phyloP scores from a whole-genome alignment of 352 stramenopile genomes.

The Phytopythium sindhum region DNA sequence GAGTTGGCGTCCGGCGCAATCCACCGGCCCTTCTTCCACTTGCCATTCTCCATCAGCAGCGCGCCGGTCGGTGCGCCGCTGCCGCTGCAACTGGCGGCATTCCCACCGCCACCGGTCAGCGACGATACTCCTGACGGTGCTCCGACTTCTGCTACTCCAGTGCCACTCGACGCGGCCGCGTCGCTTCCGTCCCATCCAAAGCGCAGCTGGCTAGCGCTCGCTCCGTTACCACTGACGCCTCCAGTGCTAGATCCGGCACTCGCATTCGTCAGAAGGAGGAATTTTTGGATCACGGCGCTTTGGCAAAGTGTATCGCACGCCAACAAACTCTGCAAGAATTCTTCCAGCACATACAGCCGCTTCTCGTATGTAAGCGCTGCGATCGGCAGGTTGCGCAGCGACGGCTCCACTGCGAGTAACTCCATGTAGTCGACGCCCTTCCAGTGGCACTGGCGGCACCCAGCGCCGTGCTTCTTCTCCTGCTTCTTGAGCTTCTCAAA shows the following conservation, averaged over 20 bases:
- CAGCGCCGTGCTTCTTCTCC: constrained; percentile 57
- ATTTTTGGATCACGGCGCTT: constrained; percentile 71
- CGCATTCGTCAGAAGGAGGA: constrained; percentile 45
- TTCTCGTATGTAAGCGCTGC: constrained; percentile 54
- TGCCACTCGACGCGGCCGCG: neutral
- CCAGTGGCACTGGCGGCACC: constrained; percentile 45
- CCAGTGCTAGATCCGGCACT: neutral
- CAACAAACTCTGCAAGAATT: constrained; percentile 72
- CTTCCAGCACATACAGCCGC: constrained; percentile 54
- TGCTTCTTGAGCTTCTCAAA: constrained; percentile 65
- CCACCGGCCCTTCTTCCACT: constrained; percentile 55
- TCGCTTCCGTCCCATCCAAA: neutral
- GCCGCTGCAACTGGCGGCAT: constrained; percentile 5
- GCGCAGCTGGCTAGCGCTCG: neutral
- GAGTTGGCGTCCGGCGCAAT: constrained; percentile 60
- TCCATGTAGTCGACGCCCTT: constrained; percentile 75
- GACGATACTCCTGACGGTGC: neutral
- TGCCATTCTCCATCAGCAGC: constrained; percentile 67
- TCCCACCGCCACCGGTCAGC: neutral
- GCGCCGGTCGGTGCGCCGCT: neutral
- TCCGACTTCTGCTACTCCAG: neutral
- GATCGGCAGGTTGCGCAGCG: constrained; percentile 37
- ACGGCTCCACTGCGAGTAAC: constrained; percentile 38
- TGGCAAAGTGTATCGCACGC: constrained; percentile 69
- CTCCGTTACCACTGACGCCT: too few species aligned